Evolutionary conservation across 768 basidiomycete species (phyloP).

Genomic region (Epithele typhae): DNA sequence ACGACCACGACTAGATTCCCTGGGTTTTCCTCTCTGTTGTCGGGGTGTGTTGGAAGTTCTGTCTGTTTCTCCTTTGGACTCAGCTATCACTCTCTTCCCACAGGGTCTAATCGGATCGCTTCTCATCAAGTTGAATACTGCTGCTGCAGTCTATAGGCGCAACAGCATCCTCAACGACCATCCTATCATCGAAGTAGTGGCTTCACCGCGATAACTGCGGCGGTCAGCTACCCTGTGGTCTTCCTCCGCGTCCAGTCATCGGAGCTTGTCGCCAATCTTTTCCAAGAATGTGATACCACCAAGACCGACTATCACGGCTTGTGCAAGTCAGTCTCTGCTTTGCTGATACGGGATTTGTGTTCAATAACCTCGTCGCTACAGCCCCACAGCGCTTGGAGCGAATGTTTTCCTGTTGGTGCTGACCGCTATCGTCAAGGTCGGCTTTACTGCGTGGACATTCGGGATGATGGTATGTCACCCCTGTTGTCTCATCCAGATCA

Average conservation of each 20-base stretch:
- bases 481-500: not conserved
- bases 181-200: slow-evolving; percentile 65
- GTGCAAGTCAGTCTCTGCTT: slow-evolving; percentile 58
- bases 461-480: slow-evolving; percentile 69
- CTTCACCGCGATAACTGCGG: slow-evolving; percentile 63
- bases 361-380: slow-evolving; percentile 22
- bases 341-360: no score
- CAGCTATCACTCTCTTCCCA: no score
- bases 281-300: slow-evolving; percentile 73
- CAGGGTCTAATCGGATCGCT: slow-evolving; percentile 65
- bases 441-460: slow-evolving; percentile 72
- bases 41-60: slow-evolving; percentile 41
- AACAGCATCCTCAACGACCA: slow-evolving; percentile 52
- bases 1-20: slow-evolving; percentile 54
- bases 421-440: slow-evolving; percentile 57
- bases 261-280: slow-evolving; percentile 78
- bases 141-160: slow-evolving; percentile 56
- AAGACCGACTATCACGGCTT: slow-evolving; percentile 70
- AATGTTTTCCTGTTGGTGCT: slow-evolving; percentile 64
- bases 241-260: slow-evolving; percentile 73
- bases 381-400: slow-evolving; percentile 61
- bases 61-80: not conserved
- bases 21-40: slow-evolving; percentile 61
- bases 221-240: slow-evolving; percentile 66
- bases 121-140: slow-evolving; percentile 62